Evolutionary conservation across 2,329 filamentous ascomycete species (phyloP).

Genomic region (Monosporascus sp.): DNA sequence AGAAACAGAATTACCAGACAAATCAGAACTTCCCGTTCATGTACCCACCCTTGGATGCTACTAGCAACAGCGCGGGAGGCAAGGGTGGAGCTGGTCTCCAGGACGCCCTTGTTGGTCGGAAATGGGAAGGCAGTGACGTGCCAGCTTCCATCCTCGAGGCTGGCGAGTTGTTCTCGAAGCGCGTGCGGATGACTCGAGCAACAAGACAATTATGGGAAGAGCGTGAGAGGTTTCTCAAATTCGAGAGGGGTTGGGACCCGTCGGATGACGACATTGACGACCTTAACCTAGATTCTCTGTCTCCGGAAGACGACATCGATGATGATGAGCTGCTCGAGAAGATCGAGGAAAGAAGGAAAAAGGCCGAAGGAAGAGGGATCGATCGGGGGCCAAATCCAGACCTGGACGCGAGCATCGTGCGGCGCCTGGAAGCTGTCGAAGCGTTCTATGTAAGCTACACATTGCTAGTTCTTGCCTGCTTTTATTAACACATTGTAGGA

Average conservation of each 20-base stretch:
- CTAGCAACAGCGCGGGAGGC: slow-evolving; percentile 83
- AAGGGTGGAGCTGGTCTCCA: slow-evolving; percentile 80
- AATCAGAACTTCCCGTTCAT: slow-evolving; percentile 98
- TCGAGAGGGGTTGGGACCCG: slow-evolving; percentile 80
- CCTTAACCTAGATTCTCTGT: slow-evolving; percentile 29
- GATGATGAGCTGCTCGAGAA: slow-evolving; percentile 32
- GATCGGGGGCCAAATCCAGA: slow-evolving; percentile 47
- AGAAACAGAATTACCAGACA: slow-evolving; percentile 99
- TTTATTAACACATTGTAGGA: slow-evolving; percentile 44
- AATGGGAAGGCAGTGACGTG: slow-evolving; percentile 91
- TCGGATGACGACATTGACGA: slow-evolving; percentile 38
- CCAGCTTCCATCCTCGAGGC: slow-evolving; percentile 93
- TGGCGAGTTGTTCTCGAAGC: slow-evolving; percentile 81
- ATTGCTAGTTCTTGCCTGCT: neutral
- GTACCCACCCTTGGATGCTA: slow-evolving; percentile 86
- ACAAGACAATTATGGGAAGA: slow-evolving; percentile 95
- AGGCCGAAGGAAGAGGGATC: slow-evolving; percentile 32
- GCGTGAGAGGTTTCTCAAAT: slow-evolving; percentile 83
- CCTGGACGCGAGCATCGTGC: slow-evolving; percentile 50
- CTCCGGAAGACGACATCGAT: slow-evolving; percentile 25
- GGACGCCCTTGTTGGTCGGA: slow-evolving; percentile 71
- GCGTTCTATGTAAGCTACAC: slow-evolving; percentile 69
- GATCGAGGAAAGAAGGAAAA: slow-evolving; percentile 38
- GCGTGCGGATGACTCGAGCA: slow-evolving; percentile 85
- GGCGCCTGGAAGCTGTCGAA: slow-evolving; percentile 72